A percentile compares a stretch with the other conserved stretches of the same genome.
phyloP scores from a whole-genome alignment of 495 filamentous ascomycete species.

The Tuber umbilicatum region DNA sequence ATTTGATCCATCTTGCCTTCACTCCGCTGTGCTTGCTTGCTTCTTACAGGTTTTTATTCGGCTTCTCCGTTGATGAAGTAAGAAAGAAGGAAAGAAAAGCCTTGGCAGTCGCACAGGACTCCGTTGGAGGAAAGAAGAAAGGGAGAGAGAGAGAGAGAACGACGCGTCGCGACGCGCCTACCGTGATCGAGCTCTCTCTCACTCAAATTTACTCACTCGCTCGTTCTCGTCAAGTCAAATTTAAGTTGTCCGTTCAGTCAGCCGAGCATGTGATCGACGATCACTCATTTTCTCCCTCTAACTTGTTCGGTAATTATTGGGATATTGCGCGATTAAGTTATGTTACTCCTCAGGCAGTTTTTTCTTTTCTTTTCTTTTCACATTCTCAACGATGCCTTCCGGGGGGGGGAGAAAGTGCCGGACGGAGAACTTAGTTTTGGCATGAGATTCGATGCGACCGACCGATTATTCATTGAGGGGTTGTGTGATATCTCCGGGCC shows the following conservation, averaged over 20 bases:
- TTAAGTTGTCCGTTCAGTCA: neutral
- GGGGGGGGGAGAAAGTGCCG: neutral
- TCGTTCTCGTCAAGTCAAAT: neutral
- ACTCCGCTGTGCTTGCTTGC: neutral
- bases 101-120: neutral
- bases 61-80: neutral
- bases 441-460: neutral
- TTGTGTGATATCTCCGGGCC: neutral
- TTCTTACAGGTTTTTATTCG: neutral
- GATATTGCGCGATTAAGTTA: neutral
- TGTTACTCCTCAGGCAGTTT: neutral
- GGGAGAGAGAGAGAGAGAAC: no score
- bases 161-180: neutral
- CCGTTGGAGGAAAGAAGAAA: no score
- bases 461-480: neutral
- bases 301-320: neutral
- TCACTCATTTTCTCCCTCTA: neutral
- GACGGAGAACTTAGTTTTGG: neutral
- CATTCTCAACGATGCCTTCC: neutral
- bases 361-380: neutral
- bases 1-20: neutral
- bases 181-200: neutral
- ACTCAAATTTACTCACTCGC: no score
- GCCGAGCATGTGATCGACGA: neutral
- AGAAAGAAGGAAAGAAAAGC: neutral